phyloP scores from a whole-genome alignment of 805 yeast genomes.

The Ogataea populi-albae region DNA sequence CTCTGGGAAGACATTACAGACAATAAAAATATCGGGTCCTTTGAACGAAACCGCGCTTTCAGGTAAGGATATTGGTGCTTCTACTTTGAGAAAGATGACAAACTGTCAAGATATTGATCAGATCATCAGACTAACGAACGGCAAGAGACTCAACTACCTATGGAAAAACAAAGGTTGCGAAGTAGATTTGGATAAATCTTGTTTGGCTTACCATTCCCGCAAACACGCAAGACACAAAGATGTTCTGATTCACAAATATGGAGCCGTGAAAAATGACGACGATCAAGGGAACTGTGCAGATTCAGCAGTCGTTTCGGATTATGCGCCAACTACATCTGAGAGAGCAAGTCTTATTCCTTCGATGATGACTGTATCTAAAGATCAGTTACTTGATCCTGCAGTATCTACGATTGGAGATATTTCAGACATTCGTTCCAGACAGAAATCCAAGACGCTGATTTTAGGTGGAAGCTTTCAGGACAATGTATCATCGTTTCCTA shows the following conservation, averaged over 20 bases:
- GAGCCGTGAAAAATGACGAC: neutral
- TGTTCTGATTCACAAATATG: neutral
- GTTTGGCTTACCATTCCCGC: slow-evolving; percentile 17
- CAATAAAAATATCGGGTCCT: slow-evolving; percentile 25
- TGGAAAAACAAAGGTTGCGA: slow-evolving; percentile 53
- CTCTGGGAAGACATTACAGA: slow-evolving; percentile 34
- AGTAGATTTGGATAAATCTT: slow-evolving; percentile 28
- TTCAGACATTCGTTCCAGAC: slow-evolving; percentile 13
- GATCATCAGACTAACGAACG: slow-evolving; percentile 24
- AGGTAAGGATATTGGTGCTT: slow-evolving; percentile 15
- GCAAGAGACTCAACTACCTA: slow-evolving; percentile 36
- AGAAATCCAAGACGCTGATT: slow-evolving; percentile 19
- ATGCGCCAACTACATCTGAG: slow-evolving; percentile 1
- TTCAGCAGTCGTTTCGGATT: slow-evolving; percentile 11
- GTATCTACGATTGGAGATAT: slow-evolving; percentile 2
- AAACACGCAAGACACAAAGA: slow-evolving; percentile 5
- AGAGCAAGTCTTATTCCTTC: slow-evolving; percentile 9
- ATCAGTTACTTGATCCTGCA: neutral
- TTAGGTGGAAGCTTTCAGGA: slow-evolving; percentile 26
- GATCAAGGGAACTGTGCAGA: slow-evolving; percentile 3
- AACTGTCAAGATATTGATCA: slow-evolving; percentile 29
- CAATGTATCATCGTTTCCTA: slow-evolving; percentile 7
- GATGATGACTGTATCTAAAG: slow-evolving; percentile 7
- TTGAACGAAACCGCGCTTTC: slow-evolving; percentile 15
- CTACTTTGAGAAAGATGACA: slow-evolving; percentile 16